Conservation (phyloP, 176 grass and related monocot species). For the Lolium rigidum region DNA sequence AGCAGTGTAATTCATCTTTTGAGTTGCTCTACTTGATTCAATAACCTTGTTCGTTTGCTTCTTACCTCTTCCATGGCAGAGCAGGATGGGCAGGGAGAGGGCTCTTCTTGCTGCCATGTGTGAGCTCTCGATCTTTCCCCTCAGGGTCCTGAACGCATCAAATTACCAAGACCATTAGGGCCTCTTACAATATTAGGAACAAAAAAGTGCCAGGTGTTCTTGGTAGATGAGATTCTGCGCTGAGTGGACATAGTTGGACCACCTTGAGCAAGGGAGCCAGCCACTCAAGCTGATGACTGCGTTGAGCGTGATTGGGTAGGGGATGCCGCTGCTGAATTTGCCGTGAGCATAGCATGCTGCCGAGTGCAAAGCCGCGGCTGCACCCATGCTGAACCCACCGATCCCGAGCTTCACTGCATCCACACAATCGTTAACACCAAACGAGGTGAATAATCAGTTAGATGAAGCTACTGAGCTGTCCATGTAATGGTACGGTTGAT, state of each 20-base stretch:
- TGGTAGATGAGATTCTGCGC: background rate
- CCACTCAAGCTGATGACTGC: conserved; percentile 76
- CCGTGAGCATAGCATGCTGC: conserved; percentile 75
- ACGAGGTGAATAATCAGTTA: background rate
- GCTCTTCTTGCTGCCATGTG: conserved; percentile 71
- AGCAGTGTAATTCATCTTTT: background rate
- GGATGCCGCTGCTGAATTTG: conserved; percentile 66
- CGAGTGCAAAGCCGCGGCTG: conserved; percentile 62
- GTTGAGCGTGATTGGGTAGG: conserved; percentile 72
- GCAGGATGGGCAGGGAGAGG: conserved; percentile 65
- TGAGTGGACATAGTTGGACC: conserved; percentile 35
- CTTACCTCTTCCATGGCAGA: conserved; percentile 83
- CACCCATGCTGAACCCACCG: conserved; percentile 90
- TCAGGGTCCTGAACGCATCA: conserved; percentile 62
- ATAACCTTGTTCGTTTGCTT: background rate
- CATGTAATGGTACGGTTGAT: background rate
- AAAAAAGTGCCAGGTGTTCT: background rate
- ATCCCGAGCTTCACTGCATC: conserved; percentile 89
- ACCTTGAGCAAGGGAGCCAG: conserved; percentile 98
- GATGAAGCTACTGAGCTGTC: background rate
- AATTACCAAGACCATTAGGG: background rate
- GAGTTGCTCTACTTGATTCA: background rate
- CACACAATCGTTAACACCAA: conserved; percentile 12
- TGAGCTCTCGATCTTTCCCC: conserved; percentile 75
- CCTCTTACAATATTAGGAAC: background rate